phyloP scores from a whole-genome alignment of 805 yeast species.

The Nakazawaea peltata region DNA sequence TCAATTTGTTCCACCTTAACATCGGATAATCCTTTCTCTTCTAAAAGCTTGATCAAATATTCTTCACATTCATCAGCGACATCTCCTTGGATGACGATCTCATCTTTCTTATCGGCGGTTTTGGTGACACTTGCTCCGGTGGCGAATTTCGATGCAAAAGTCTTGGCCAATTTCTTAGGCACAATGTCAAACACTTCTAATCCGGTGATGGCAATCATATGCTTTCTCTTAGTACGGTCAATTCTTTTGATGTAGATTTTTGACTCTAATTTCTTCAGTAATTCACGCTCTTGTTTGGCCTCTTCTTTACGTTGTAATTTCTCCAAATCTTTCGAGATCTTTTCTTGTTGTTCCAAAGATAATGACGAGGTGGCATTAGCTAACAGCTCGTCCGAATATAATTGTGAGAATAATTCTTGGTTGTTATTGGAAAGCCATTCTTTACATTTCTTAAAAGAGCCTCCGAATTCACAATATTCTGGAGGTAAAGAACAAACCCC shows the following conservation, averaged over 20 bases:
- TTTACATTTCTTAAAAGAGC: slow-evolving; percentile 72
- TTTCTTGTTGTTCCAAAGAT: slow-evolving; percentile 71
- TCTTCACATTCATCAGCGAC: slow-evolving; percentile 86
- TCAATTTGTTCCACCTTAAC: slow-evolving; percentile 87
- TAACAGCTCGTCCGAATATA: slow-evolving; percentile 55
- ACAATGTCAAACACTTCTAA: slow-evolving; percentile 85
- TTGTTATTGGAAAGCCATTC: slow-evolving; percentile 66
- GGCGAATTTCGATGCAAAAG: slow-evolving; percentile 90
- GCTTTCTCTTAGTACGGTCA: slow-evolving; percentile 85
- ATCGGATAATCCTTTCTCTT: slow-evolving; percentile 74
- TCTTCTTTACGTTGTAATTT: slow-evolving; percentile 84
- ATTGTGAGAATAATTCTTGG: slow-evolving; percentile 43
- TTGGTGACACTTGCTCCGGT: slow-evolving; percentile 93
- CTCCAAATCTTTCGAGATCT: slow-evolving; percentile 72
- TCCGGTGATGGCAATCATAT: slow-evolving; percentile 79
- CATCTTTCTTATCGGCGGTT: slow-evolving; percentile 87
- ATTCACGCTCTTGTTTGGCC: slow-evolving; percentile 75
- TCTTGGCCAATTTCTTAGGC: slow-evolving; percentile 83
- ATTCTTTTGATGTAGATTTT: slow-evolving; percentile 80
- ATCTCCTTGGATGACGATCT: slow-evolving; percentile 89
- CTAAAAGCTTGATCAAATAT: slow-evolving; percentile 59
- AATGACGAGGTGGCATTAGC: slow-evolving; percentile 53
- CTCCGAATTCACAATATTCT: slow-evolving; percentile 90
- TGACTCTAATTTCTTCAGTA: slow-evolving; percentile 68
- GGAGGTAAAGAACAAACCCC: slow-evolving; percentile 81